A percentile compares a stretch with the other conserved stretches of the same genome.
Evolutionary conservation across 352 stramenopile species (phyloP).

Genomic region (Thalassiosira hispida): DNA sequence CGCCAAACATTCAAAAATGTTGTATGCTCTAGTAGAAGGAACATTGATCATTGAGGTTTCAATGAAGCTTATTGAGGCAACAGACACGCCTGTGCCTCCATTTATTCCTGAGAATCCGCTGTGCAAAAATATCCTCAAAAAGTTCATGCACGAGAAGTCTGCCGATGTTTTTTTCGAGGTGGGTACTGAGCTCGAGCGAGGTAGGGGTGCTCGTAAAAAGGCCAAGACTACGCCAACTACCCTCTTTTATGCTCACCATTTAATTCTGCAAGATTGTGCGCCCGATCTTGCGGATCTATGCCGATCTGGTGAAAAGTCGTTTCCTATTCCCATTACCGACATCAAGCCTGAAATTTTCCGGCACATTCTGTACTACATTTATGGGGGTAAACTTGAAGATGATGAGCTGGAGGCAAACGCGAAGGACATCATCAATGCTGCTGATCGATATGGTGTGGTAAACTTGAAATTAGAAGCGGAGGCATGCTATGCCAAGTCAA

Average conservation of each 20-base stretch:
- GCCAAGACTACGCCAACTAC: no score
- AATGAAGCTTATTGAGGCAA: background rate
- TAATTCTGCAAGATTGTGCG: conserved; percentile 13
- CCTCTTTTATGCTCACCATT: conserved; percentile 15
- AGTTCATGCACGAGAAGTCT: background rate
- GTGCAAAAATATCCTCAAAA: conserved; percentile 1
- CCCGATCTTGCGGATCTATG: conserved; percentile 8
- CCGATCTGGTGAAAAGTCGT: background rate
- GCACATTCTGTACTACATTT: conserved; percentile 33
- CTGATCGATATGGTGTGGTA: conserved; percentile 30
- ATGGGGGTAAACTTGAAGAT: conserved; percentile 11
- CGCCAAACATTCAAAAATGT: background rate
- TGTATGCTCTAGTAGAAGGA: background rate
- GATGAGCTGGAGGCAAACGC: conserved; percentile 14
- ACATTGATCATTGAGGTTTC: background rate
- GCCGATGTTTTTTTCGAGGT: background rate
- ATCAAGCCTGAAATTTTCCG: conserved; percentile 31
- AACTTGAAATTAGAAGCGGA: conserved; percentile 39
- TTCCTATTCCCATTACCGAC: conserved; percentile 20
- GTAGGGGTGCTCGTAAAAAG: no score
- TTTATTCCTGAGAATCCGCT: background rate
- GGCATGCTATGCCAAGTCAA: conserved; percentile 12
- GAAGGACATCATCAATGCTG: conserved; percentile 33
- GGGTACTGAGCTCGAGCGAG: no score
- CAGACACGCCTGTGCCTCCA: background rate